Evolutionary conservation across 768 basidiomycete species (phyloP).

Genomic region (Lanmaoa rubissima): DNA sequence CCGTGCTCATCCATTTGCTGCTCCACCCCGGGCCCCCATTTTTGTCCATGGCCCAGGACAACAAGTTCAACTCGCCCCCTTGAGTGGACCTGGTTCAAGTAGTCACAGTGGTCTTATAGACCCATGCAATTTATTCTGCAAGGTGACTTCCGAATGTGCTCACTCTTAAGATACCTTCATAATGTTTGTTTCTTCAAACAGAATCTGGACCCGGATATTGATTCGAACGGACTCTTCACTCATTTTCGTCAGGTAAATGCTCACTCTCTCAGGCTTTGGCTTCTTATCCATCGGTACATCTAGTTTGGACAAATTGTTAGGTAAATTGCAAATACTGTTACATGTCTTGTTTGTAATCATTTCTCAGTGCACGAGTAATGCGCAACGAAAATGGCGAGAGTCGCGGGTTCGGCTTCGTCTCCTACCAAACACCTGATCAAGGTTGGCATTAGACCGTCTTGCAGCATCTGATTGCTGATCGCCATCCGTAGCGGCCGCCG

Average conservation of each 20-base stretch:
- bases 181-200: slow-evolving; percentile 30
- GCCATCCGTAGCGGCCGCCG: slow-evolving; percentile 54
- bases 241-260: slow-evolving; percentile 70
- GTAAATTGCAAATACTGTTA: slow-evolving; percentile 36
- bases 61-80: slow-evolving; percentile 81
- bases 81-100: slow-evolving; percentile 68
- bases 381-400: slow-evolving; percentile 77
- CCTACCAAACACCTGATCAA: slow-evolving; percentile 80
- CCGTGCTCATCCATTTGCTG: slow-evolving; percentile 50
- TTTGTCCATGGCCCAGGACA: slow-evolving; percentile 89
- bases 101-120: slow-evolving; percentile 89
- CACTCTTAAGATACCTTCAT: not conserved
- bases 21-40: slow-evolving; percentile 35
- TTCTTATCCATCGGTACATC: slow-evolving; percentile 16
- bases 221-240: slow-evolving; percentile 79
- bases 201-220: slow-evolving; percentile 84
- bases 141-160: slow-evolving; percentile 43
- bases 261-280: slow-evolving; percentile 1
- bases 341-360: not conserved
- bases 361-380: slow-evolving; percentile 85
- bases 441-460: slow-evolving; percentile 40
- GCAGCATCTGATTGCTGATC: not conserved
- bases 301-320: slow-evolving; percentile 91
- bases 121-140: slow-evolving; percentile 89
- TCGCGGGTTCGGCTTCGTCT: slow-evolving; percentile 91